Evolutionary conservation across 2,329 filamentous ascomycete genomes (phyloP).

Genomic region (Talaromyces sp.): DNA sequence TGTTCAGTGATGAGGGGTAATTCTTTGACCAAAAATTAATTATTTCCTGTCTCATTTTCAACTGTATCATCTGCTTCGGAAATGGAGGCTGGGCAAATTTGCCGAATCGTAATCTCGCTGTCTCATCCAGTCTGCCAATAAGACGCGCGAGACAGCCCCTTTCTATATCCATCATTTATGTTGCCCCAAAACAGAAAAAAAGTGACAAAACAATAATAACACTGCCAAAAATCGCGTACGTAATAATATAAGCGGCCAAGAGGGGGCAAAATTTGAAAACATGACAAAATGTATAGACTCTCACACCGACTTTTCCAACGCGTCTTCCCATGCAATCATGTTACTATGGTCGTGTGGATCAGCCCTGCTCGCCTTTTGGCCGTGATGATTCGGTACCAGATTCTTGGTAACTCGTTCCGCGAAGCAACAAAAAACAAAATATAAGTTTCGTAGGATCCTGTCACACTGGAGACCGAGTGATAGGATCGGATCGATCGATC

Average conservation of each 20-base stretch:
- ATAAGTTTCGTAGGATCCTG: not conserved
- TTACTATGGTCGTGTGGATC: not conserved
- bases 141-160: not conserved
- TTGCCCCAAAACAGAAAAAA: not conserved
- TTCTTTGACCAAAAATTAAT: not conserved
- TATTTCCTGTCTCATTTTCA: not conserved
- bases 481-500: not conserved
- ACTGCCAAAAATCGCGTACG: not conserved
- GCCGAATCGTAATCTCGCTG: not conserved
- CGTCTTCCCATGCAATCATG: not conserved
- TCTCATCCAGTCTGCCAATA: not conserved
- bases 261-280: not conserved
- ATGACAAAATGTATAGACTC: not conserved
- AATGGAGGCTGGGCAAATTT: not conserved
- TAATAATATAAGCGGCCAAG: not conserved
- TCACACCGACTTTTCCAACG: conserved; percentile 1
- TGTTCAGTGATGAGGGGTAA: not conserved
- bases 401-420: not conserved
- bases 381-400: not conserved
- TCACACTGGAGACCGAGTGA: not conserved
- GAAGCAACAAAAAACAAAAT: too few relatives aligned
- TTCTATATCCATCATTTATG: not conserved
- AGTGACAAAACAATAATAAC: too few relatives aligned
- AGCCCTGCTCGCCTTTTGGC: not conserved
- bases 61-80: not conserved